Conservation (phyloP, 2,329 filamentous ascomycete species). For the Xylaria polymorpha region DNA sequence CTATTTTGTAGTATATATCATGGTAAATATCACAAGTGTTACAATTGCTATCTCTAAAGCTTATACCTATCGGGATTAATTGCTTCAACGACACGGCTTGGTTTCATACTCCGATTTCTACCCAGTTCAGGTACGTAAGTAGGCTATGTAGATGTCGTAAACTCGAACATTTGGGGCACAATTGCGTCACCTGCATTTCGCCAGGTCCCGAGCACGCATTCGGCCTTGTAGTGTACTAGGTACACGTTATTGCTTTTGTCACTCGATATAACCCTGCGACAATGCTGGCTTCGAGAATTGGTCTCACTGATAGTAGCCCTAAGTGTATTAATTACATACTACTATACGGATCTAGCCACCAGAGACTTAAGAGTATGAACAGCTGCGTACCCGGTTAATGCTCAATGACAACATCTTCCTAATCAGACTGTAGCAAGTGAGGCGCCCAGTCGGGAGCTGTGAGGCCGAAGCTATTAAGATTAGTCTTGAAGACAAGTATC, state of each 20-base stretch:
- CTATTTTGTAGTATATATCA: constrained; percentile 6
- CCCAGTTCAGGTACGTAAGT: neutral
- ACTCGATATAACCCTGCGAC: constrained; percentile 5
- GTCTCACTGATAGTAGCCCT: neutral
- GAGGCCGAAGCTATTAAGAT: neutral
- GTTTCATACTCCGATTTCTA: neutral
- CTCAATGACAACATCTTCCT: constrained; percentile 1
- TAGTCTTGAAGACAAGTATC: neutral
- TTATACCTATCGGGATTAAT: neutral
- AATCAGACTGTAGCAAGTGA: constrained; percentile 6
- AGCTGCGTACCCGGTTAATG: constrained; percentile 1
- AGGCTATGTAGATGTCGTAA: constrained; percentile 8
- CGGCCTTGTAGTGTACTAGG: neutral
- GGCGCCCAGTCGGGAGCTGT: constrained; percentile 22
- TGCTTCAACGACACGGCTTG: neutral
- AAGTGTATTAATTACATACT: neutral
- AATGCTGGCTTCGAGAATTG: constrained; percentile 12
- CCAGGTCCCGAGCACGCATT: neutral
- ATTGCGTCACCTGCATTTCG: constrained; percentile 27
- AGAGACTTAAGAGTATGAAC: neutral
- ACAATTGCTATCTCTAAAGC: neutral
- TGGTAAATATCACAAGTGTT: constrained; percentile 1
- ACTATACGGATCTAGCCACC: neutral
- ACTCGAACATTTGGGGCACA: constrained; percentile 20
- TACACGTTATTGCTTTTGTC: neutral